Conservation (phyloP, 805 yeast species). For the Candida schatavii region DNA sequence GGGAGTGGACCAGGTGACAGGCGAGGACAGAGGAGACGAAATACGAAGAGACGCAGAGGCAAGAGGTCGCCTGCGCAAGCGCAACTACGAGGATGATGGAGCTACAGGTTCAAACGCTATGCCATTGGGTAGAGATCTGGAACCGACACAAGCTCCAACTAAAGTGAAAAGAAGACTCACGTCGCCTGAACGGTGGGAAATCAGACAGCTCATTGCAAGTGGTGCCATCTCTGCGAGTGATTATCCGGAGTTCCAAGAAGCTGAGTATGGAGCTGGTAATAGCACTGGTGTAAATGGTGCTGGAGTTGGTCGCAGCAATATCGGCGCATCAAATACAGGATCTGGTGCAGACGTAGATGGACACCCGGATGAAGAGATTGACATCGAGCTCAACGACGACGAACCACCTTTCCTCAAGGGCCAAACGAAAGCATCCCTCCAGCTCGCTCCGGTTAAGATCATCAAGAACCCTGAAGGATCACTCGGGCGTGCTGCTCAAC, state of each 20-base stretch:
- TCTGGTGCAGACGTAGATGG: too few species aligned
- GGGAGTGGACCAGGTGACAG: constrained; percentile 69
- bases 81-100: constrained; percentile 11
- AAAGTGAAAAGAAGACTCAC: constrained; percentile 47
- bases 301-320: too few species aligned
- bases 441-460: constrained; percentile 51
- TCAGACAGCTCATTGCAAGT: constrained; percentile 75
- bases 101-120: too few species aligned
- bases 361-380: constrained; percentile 45
- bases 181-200: constrained; percentile 90
- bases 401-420: constrained; percentile 75
- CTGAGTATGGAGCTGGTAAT: constrained; percentile 25
- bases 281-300: constrained; percentile 9
- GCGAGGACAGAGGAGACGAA: constrained; percentile 36
- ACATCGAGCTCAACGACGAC: constrained; percentile 67
- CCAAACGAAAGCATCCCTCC: constrained; percentile 31
- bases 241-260: constrained; percentile 57
- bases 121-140: constrained; percentile 6
- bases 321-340: too few species aligned
- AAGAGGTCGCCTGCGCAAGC: constrained; percentile 12
- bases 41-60: constrained; percentile 6
- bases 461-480: constrained; percentile 77
- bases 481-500: constrained; percentile 67
- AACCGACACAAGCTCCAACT: constrained; percentile 4
- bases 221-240: constrained; percentile 70